Percentiles rank a stretch among this genome's conserved stretches.
These are phyloP conservation scores for Perkinsus olseni DNA, from an alignment of 169 alveolate species.

Conservation along the genomic window DNA sequence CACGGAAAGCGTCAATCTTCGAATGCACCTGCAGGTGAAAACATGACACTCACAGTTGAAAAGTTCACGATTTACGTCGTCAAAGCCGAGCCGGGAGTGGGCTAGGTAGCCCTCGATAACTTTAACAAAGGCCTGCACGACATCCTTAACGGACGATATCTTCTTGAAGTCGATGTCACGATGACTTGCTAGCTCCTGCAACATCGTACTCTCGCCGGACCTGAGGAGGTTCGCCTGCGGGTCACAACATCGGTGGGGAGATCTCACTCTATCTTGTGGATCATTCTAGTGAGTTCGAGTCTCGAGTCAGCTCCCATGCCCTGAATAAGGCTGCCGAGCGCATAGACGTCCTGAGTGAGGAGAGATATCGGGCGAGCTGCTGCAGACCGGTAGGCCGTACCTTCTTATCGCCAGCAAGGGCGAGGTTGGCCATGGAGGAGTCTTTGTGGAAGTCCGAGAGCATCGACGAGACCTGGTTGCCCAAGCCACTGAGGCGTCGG, in stretches of 20 bases:
- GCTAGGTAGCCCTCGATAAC: neutral
- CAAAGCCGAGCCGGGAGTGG: neutral
- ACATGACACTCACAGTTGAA: neutral
- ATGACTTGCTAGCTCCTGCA: neutral
- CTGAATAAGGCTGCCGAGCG: neutral
- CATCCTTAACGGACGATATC: neutral
- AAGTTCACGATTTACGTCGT: neutral
- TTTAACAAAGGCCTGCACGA: neutral
- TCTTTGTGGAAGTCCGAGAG: neutral
- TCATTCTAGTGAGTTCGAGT: neutral
- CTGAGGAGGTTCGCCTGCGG: neutral
- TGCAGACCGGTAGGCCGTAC: neutral
- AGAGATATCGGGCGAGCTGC: neutral
- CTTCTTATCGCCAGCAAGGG: neutral
- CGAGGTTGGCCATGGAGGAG: neutral
- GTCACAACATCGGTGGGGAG: neutral
- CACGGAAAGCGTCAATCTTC: neutral
- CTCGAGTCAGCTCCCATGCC: neutral
- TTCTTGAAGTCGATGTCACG: neutral
- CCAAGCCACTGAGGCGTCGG: neutral
- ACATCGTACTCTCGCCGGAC: neutral
- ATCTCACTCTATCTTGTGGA: neutral
- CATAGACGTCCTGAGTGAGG: neutral
- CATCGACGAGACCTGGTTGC: neutral
- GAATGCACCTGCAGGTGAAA: neutral